Evolutionary conservation across 2,329 filamentous ascomycete species (phyloP), one percentile per base, ranked within the genome.

Genomic region (Alternaria alternata): DNA sequence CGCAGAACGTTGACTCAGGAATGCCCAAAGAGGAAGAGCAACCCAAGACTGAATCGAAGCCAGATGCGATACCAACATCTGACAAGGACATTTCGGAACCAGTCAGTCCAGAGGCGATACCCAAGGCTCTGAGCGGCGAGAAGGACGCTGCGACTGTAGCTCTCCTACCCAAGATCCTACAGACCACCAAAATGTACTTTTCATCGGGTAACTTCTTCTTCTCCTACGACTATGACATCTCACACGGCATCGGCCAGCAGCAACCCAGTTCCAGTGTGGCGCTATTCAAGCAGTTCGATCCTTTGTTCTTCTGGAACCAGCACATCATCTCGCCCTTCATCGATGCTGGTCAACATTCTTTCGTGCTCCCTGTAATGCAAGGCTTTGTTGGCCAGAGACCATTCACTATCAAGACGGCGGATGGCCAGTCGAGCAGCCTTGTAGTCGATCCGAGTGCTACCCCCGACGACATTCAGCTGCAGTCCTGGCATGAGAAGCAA

Each of bases 181-280:
- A 91, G 41, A 96, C 92, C 32, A 89, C 93, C 2, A 92, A 92
- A 72, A 87, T 98, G 56, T 87, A 97, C 61, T 94, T 97, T 73
- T 89, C 91, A 1, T 86, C 89, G 0, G 86, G 86, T 64, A 97
- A 92, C 76, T 98, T 97, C 78, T 98, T 91, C 82, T 99, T 94
- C 77, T 94, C 94, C 0, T 97, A 99, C 76, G 95, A 99, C 66
- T 86, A 94, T 75, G 94, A 99, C 75, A 87, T 99, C 51, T 98
- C 95, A 0, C 87, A 90, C 57, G 88, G 86, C 55, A 76, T 86
- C 62, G 76, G 78, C 53, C 75, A 77, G 38, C 78, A 82, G 68
- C 76, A 76, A 7, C 70, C 74, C 32, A 78, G 71, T 24, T 79
- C 81, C 14, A 84, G 85, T 46, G 67, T 87, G 5, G 89, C 93